phyloP scores from a whole-genome alignment of 2,329 filamentous ascomycete species.

The Penicillium crustosum region DNA sequence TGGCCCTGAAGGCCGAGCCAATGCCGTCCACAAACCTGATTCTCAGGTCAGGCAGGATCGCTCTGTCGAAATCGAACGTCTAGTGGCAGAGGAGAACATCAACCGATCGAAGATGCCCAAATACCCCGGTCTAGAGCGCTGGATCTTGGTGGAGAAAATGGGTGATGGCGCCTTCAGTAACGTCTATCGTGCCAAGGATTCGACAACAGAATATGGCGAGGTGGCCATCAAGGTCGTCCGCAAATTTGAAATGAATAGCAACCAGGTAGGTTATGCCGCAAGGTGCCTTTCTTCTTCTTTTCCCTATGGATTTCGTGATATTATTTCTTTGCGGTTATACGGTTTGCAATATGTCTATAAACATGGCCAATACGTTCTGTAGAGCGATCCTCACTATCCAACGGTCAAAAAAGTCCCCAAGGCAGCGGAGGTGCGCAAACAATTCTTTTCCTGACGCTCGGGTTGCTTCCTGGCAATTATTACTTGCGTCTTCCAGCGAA shows the following conservation, averaged over 20 bases:
- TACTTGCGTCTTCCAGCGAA: background rate
- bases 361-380: constrained; percentile 55
- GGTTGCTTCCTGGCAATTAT: constrained; percentile 12
- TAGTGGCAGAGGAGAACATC: constrained; percentile 89
- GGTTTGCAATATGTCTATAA: constrained; percentile 29
- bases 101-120: constrained; percentile 79
- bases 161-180: constrained; percentile 98
- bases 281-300: constrained; percentile 32
- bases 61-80: constrained; percentile 71
- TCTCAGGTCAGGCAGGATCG: constrained; percentile 57
- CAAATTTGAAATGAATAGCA: constrained; percentile 98
- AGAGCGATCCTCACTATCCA: constrained; percentile 91
- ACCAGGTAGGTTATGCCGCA: constrained; percentile 72
- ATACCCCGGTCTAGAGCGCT: constrained; percentile 83
- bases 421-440: constrained; percentile 86
- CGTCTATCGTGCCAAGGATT: constrained; percentile 86
- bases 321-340: constrained; percentile 20
- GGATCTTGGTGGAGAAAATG: constrained; percentile 92
- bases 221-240: constrained; percentile 98
- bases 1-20: constrained; percentile 56
- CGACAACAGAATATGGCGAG: constrained; percentile 68
- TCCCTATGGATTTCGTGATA: constrained; percentile 27
- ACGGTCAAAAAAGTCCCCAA: constrained; percentile 94
- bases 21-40: constrained; percentile 65
- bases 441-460: constrained; percentile 36